Percentiles rank a stretch among this genome's conserved stretches.
phyloP scores from a whole-genome alignment of 2,329 filamentous ascomycete species.

The Fusarium lateritium region DNA sequence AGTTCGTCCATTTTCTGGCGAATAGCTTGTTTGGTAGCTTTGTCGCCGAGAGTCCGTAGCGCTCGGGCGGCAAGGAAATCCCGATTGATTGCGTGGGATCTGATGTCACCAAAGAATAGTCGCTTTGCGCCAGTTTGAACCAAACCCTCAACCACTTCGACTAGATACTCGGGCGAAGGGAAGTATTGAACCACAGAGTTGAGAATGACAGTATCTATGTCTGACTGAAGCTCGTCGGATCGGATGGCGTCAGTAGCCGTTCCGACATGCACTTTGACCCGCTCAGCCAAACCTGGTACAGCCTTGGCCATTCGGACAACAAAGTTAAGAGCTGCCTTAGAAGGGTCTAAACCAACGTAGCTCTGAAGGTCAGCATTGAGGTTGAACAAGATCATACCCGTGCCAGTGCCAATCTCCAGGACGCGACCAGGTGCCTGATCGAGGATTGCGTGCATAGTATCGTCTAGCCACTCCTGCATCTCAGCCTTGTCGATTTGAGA shows the following conservation, averaged over 20 bases:
- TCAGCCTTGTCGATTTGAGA: constrained; percentile 45
- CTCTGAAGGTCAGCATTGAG: constrained; percentile 35
- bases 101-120: constrained; percentile 40
- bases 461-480: constrained; percentile 54
- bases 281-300: constrained; percentile 29
- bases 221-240: neutral
- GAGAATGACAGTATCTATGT: constrained; percentile 4
- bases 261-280: constrained; percentile 39
- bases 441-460: constrained; percentile 46
- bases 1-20: constrained; percentile 35
- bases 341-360: constrained; percentile 51
- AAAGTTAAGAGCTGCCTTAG: constrained; percentile 41
- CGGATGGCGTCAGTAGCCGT: constrained; percentile 15
- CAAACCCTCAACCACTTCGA: neutral
- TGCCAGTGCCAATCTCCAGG: constrained; percentile 52
- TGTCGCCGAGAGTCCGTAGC: constrained; percentile 14
- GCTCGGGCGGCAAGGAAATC: constrained; percentile 35
- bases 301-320: constrained; percentile 27
- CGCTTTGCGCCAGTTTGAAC: constrained; percentile 5
- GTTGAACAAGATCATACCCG: constrained; percentile 54
- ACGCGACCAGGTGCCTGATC: constrained; percentile 33
- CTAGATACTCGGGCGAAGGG: constrained; percentile 18
- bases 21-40: constrained; percentile 20
- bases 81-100: constrained; percentile 31
- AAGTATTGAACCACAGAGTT: constrained; percentile 19